These are phyloP conservation scores for Penicillium desertorum DNA, from an alignment of 495 filamentous ascomycete species.

Conservation along the genomic window DNA sequence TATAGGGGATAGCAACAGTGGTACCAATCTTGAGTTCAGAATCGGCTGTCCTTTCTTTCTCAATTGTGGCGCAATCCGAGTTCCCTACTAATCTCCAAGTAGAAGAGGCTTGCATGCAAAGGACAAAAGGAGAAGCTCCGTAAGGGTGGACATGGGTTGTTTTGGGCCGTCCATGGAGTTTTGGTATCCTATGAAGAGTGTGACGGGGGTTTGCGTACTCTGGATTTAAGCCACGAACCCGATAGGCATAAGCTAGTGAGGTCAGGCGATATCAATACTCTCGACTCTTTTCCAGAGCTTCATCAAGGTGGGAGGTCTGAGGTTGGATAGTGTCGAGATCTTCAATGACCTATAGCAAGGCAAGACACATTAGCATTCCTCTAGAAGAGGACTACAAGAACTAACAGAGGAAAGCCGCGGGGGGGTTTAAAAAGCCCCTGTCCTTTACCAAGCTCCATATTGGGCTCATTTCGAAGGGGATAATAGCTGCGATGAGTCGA, in stretches of 20 bases:
- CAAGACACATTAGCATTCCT: neutral
- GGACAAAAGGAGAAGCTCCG: constrained; percentile 2
- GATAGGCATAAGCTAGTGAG: constrained; percentile 6
- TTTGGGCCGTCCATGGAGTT: constrained; percentile 11
- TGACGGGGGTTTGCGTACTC: constrained; percentile 13
- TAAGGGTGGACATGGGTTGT: neutral
- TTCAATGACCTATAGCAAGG: constrained; percentile 1
- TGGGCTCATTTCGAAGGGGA: neutral
- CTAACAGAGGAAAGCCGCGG: neutral
- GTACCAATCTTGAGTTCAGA: constrained; percentile 11
- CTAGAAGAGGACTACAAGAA: neutral
- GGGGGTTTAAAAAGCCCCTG: neutral
- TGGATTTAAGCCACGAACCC: constrained; percentile 6
- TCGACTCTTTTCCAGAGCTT: constrained; percentile 14
- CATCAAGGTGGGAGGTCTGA: constrained; percentile 6
- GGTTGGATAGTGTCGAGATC: constrained; percentile 9
- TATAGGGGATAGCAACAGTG: constrained; percentile 4
- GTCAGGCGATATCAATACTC: constrained; percentile 12
- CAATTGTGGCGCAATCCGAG: constrained; percentile 11
- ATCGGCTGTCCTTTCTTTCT: constrained; percentile 2
- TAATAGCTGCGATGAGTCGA: neutral
- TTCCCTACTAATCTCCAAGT: constrained; percentile 13
- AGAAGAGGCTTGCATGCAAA: constrained; percentile 13
- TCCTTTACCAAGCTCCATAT: neutral
- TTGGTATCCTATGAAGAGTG: constrained; percentile 15